These are phyloP conservation scores for Penicillium roqueforti DNA, from an alignment of 495 filamentous ascomycete genomes.

Conservation along the genomic window DNA sequence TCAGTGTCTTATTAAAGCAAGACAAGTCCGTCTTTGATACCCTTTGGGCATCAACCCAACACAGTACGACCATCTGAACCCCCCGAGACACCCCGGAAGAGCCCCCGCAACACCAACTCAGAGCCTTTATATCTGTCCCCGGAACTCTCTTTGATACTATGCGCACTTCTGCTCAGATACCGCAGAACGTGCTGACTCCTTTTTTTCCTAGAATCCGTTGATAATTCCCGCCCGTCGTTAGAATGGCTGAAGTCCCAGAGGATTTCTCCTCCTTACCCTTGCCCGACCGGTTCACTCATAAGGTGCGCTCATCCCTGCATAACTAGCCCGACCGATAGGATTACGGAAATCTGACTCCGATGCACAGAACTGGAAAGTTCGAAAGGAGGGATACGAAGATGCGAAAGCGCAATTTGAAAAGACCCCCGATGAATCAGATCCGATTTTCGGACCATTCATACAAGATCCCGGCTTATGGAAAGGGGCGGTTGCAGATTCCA, in stretches of 20 bases:
- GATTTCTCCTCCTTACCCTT: constrained; percentile 81
- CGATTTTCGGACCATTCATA: constrained; percentile 79
- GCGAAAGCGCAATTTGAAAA: constrained; percentile 80
- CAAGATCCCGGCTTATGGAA: constrained; percentile 88
- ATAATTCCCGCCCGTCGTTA: constrained; percentile 10
- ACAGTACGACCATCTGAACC: constrained; percentile 2
- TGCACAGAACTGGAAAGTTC: constrained; percentile 85
- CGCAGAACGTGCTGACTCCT: constrained; percentile 6
- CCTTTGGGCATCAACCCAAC: constrained; percentile 23
- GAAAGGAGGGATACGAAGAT: constrained; percentile 93
- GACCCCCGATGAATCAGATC: constrained; percentile 81
- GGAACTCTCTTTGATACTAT: neutral
- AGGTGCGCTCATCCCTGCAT: constrained; percentile 49
- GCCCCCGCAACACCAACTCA: neutral
- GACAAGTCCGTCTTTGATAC: constrained; percentile 5
- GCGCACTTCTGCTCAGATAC: neutral
- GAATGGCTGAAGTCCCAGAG: constrained; percentile 61
- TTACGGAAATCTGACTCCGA: constrained; percentile 21
- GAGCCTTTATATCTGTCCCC: neutral
- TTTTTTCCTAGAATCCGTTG: neutral
- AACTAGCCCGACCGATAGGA: neutral
- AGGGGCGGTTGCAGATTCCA: constrained; percentile 87
- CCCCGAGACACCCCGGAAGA: neutral
- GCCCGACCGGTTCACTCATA: constrained; percentile 80
- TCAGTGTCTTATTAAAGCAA: constrained; percentile 2